These are phyloP conservation scores for Zanthoxylum bungeanum DNA, from an alignment of 345 rosid species.

Conservation along the genomic window DNA sequence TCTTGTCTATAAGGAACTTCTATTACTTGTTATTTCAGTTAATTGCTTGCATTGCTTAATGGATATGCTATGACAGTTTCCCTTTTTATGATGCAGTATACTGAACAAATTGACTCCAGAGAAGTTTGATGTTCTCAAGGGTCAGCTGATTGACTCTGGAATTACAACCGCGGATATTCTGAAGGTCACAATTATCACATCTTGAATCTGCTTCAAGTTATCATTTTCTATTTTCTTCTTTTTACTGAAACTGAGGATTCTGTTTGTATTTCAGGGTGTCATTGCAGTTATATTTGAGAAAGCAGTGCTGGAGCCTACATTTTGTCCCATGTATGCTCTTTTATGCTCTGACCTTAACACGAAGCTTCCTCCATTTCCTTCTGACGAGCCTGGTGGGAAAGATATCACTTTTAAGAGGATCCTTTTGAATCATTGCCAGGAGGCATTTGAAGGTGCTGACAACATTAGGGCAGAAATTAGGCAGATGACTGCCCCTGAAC, in stretches of 20 bases:
- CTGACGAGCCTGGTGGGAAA: conserved; percentile 70
- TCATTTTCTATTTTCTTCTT: background rate
- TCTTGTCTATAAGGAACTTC: background rate
- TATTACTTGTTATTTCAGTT: background rate
- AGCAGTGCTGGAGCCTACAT: conserved; percentile 85
- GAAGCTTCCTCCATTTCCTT: conserved; percentile 71
- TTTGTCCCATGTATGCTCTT: conserved; percentile 71
- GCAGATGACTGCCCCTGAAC: conserved; percentile 70
- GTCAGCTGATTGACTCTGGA: conserved; percentile 84
- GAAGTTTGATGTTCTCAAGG: conserved; percentile 88
- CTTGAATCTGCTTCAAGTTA: background rate
- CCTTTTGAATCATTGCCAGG: conserved; percentile 82
- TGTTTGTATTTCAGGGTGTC: conserved; percentile 50
- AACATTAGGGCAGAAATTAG: conserved; percentile 65
- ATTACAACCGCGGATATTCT: conserved; percentile 72
- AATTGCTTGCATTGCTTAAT: conserved; percentile 2
- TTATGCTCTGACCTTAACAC: conserved; percentile 71
- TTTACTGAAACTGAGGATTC: conserved; percentile 5
- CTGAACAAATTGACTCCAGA: conserved; percentile 90
- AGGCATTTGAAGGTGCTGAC: conserved; percentile 83
- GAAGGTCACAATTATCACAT: conserved; percentile 36
- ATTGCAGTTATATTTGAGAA: conserved; percentile 73
- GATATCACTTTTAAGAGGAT: conserved; percentile 76
- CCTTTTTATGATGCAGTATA: conserved; percentile 47
- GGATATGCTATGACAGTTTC: conserved; percentile 9